Percentiles rank a stretch among this genome's conserved stretches.
phyloP scores from a whole-genome alignment of 2,329 filamentous ascomycete species.

The Coccinonectria pachysandricola region DNA sequence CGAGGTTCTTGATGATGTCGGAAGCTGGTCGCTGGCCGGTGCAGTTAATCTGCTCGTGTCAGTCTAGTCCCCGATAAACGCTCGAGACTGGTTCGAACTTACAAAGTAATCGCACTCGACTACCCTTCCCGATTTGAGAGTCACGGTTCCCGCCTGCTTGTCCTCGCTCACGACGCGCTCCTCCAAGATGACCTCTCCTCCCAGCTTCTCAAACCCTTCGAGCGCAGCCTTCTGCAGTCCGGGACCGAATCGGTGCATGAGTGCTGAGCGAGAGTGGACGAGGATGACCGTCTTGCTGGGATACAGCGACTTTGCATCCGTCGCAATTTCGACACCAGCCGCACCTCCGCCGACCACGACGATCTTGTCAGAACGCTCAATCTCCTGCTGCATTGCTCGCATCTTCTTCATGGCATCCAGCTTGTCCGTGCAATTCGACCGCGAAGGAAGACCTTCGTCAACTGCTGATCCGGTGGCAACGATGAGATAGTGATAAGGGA shows the following conservation, averaged over 20 bases:
- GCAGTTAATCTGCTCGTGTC: constrained; percentile 39
- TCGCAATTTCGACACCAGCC: constrained; percentile 50
- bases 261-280: constrained; percentile 42
- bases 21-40: constrained; percentile 51
- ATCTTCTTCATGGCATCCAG: constrained; percentile 32
- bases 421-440: constrained; percentile 33
- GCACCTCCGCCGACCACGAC: constrained; percentile 50
- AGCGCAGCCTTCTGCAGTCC: constrained; percentile 29
- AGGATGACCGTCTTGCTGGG: constrained; percentile 46
- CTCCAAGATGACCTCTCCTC: constrained; percentile 39
- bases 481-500: constrained; percentile 46
- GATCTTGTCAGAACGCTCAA: constrained; percentile 32
- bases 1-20: constrained; percentile 31
- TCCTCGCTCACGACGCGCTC: constrained; percentile 33
- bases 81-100: constrained; percentile 5
- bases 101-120: constrained; percentile 42
- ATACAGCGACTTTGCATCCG: constrained; percentile 46
- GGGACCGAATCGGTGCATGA: constrained; percentile 43
- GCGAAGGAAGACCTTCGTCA: constrained; percentile 34
- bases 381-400: constrained; percentile 32
- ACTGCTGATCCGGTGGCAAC: constrained; percentile 45
- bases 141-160: constrained; percentile 27
- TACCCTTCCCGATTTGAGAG: constrained; percentile 32
- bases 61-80: neutral
- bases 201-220: constrained; percentile 34